Base-by-base conservation (phyloP, 768 basidiomycete genomes). In the Leccinum longicurvipes region DNA sequence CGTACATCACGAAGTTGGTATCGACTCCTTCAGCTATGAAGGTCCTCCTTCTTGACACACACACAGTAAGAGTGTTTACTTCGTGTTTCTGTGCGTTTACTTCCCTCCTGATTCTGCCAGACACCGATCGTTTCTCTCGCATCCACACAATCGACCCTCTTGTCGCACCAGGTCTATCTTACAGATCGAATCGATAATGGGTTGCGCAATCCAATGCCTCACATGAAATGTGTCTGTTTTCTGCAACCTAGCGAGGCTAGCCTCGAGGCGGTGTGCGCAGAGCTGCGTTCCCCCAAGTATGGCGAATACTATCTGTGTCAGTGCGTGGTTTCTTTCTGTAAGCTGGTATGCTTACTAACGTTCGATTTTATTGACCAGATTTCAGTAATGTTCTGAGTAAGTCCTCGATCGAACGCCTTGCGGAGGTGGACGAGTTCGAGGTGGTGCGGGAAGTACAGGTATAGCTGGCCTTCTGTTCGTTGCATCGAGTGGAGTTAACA, bases 251-350 rank as follows among this genome's bases (percentile, higher is more conserved):
- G 80, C 54, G 86, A 91, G 47, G 84, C 87, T 28, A 94, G 91
- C 67, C 76, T 99, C 32, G 85, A 85, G 53, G 89, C 88, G 24
- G 79, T 98, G 53, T 89, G 88, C 61, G 77, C 81, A 53, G 97
- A 99, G 68, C 78, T 99, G 31, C 80, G 79, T 34, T 89, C 93
- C 65, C 96, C 95, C 10, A 89, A 89, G 73, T 99, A 98, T 66
- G 94, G 94, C 70, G 93, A 94, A 76, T 99, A 99, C 75, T 98
- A 96, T 80, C 77, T 99, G 69, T 99, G 96, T 98, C 83, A 89
- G 96, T 93, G 78, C 81, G 87, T 89, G 84, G 81, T 77, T 81
- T 75, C 73, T 65, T 72, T 61, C 60, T 60, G 53, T 57, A 53
- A 47, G 29, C 51, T 24, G 52, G 53, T 52, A 56, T 56, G 29